A percentile compares a stretch with the other conserved stretches of the same genome.
Evolutionary conservation across 352 stramenopile genomes (phyloP).

Genomic region (Phytophthora pseudosyringae): DNA sequence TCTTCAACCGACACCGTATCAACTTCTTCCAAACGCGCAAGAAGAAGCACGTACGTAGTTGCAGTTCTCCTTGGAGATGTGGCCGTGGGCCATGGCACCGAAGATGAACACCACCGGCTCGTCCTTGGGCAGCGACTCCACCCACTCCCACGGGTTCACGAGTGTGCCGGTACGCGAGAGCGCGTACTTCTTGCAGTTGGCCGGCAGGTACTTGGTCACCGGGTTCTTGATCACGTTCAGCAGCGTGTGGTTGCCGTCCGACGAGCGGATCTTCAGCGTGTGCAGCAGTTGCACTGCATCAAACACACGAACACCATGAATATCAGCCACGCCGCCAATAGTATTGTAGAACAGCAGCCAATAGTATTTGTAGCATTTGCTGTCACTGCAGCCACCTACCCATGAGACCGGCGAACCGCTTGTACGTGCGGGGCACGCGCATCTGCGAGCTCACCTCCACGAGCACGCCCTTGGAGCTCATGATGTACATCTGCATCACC

Average conservation of each 20-base stretch:
- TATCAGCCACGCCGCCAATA: constrained; percentile 1
- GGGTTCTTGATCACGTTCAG: constrained; percentile 99
- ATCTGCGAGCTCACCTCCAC: constrained; percentile 99
- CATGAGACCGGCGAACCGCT: constrained; percentile 97
- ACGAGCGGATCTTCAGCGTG: constrained; percentile 99
- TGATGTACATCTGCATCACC: constrained; percentile 89
- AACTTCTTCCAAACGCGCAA: background rate
- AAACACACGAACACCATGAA: constrained; percentile 37
- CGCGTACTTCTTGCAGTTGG: constrained; percentile 96
- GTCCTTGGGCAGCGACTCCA: constrained; percentile 90
- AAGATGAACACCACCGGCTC: constrained; percentile 98
- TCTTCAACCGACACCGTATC: background rate
- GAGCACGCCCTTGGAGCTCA: constrained; percentile 97
- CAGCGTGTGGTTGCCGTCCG: constrained; percentile 96
- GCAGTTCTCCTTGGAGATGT: constrained; percentile 97
- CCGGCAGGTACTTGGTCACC: constrained; percentile 96
- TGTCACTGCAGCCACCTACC: constrained; percentile 52
- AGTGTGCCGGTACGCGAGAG: constrained; percentile 94
- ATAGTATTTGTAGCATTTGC: background rate
- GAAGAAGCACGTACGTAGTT: constrained; percentile 85
- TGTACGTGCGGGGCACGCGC: constrained; percentile 99
- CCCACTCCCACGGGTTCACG: constrained; percentile 96
- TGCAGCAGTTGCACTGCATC: constrained; percentile 98
- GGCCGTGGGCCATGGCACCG: constrained; percentile 96
- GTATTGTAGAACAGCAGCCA: constrained; percentile 4